Evolutionary conservation across 2,329 filamentous ascomycete genomes (phyloP), one percentile per base, ranked within the genome.

Genomic region (Exutisphaerella laricina): DNA sequence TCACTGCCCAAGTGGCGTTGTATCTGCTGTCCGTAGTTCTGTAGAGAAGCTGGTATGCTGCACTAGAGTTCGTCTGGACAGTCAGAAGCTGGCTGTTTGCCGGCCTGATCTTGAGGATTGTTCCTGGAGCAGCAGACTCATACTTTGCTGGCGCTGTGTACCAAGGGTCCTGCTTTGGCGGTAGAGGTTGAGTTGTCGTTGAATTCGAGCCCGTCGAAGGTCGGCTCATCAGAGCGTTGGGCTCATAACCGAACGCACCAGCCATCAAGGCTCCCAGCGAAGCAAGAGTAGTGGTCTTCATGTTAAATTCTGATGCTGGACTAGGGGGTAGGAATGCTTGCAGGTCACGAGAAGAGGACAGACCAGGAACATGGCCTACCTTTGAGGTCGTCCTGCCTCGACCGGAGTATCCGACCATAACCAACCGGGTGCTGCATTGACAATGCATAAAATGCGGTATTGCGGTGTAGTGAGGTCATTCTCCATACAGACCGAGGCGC

Each of bases 81-180:
- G 48, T 48, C 1, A 57, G 59, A 26, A 61, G 47, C 22, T 61
- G 56, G 5, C 57, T 58, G 1, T 60, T 57, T 0, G 59, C 59
- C 3, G 41, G 16, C 2, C 66, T 60, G 17, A 62, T 43, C 18
- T 59, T 56, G 29, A 68, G 60, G 16, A 68, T 56, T 1, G 49
- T 45, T 5, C 66, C 66, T 1, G 65, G 64, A 5, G 50, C 43
- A 5, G 57, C 41, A 20, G 33, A 33, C 39, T 62, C 54, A 43
- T 47, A 61, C 10, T 51, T 53, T 1, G 20, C 12, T 8, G 64
- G 61, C 4, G 63, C 51, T 6, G 51, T 54, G 41, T 67, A 67
- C 54, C 59, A 68, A 4, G 64, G 62, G 41, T 67, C 65, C 36
- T 60, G 37, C 17, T 54, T 60, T n/a, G 65, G 65, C 9, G 59